Conservation (phyloP, 805 yeast genomes). For the Ogataea trehaloabstinens region DNA sequence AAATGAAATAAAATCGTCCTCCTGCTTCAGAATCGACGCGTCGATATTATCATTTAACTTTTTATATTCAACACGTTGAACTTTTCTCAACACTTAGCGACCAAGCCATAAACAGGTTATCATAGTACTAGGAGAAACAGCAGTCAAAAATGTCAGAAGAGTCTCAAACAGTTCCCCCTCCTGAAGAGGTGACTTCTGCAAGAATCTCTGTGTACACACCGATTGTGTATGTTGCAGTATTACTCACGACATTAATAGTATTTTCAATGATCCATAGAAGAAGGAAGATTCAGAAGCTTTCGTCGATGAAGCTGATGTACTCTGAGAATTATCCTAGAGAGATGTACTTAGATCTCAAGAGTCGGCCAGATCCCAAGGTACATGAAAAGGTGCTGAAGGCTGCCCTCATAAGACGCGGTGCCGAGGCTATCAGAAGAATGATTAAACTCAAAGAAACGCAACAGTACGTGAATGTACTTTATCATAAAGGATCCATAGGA, state of each 20-base stretch:
- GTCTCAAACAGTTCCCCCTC: neutral
- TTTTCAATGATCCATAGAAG: slow-evolving; percentile 70
- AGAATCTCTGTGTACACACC: slow-evolving; percentile 68
- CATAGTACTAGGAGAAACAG: too few relatives aligned
- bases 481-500: slow-evolving; percentile 87
- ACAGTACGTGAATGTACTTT: slow-evolving; percentile 64
- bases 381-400: slow-evolving; percentile 57
- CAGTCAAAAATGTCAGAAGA: slow-evolving; percentile 18
- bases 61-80: too few relatives aligned
- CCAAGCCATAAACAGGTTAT: too few relatives aligned
- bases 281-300: slow-evolving; percentile 51
- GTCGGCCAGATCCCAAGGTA: slow-evolving; percentile 52
- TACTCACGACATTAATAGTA: slow-evolving; percentile 61
- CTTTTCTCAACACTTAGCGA: too few relatives aligned
- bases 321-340: slow-evolving; percentile 63
- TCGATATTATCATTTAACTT: too few relatives aligned
- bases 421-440: slow-evolving; percentile 82
- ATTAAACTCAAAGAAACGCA: slow-evolving; percentile 79
- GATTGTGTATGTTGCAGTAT: slow-evolving; percentile 65
- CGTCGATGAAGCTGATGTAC: slow-evolving; percentile 70
- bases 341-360: slow-evolving; percentile 58
- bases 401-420: slow-evolving; percentile 59
- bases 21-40: too few relatives aligned
- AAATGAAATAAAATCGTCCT: too few relatives aligned
- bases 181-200: slow-evolving; percentile 12